Conservation (phyloP, 768 basidiomycete species). For the Lentinus tigrinus region DNA sequence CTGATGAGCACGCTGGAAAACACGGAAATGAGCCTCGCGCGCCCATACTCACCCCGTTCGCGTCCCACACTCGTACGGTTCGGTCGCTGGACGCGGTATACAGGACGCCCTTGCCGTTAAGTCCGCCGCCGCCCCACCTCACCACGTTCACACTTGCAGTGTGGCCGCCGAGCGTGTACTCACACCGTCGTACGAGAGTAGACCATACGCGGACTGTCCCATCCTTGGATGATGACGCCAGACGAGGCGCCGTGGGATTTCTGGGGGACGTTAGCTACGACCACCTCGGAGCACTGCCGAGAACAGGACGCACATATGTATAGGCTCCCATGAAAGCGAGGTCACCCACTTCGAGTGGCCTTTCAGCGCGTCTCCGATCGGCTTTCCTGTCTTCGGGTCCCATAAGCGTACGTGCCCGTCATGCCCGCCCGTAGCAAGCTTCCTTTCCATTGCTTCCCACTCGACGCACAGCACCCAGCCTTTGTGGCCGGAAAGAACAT, state of each 20-base stretch:
- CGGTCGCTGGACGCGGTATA: slow-evolving; percentile 96
- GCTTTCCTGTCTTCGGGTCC: slow-evolving; percentile 90
- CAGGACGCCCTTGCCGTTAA: slow-evolving; percentile 62
- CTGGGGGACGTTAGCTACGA: slow-evolving; percentile 36
- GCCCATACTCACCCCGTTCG: slow-evolving; percentile 55
- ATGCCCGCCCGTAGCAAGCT: slow-evolving; percentile 90
- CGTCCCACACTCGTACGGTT: slow-evolving; percentile 94
- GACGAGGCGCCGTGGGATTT: slow-evolving; percentile 73
- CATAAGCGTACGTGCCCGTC: slow-evolving; percentile 89
- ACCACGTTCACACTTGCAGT: slow-evolving; percentile 94
- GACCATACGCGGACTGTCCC: slow-evolving; percentile 96
- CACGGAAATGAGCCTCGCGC: not conserved
- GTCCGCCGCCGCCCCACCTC: slow-evolving; percentile 90
- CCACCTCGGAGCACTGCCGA: not conserved
- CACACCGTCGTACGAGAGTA: slow-evolving; percentile 61
- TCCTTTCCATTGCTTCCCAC: slow-evolving; percentile 93
- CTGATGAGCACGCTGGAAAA: not conserved
- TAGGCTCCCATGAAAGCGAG: slow-evolving; percentile 92
- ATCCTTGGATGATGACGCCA: slow-evolving; percentile 96
- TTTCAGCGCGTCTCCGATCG: slow-evolving; percentile 83
- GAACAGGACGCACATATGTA: slow-evolving; percentile 68
- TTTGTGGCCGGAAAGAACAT: slow-evolving; percentile 82
- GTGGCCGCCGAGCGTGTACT: slow-evolving; percentile 90
- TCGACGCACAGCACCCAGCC: slow-evolving; percentile 98
- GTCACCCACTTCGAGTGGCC: slow-evolving; percentile 98